These are phyloP conservation scores for Pascua guehoae DNA, from an alignment of 1,284 basidiomycete genomes.

Conservation along the genomic window DNA sequence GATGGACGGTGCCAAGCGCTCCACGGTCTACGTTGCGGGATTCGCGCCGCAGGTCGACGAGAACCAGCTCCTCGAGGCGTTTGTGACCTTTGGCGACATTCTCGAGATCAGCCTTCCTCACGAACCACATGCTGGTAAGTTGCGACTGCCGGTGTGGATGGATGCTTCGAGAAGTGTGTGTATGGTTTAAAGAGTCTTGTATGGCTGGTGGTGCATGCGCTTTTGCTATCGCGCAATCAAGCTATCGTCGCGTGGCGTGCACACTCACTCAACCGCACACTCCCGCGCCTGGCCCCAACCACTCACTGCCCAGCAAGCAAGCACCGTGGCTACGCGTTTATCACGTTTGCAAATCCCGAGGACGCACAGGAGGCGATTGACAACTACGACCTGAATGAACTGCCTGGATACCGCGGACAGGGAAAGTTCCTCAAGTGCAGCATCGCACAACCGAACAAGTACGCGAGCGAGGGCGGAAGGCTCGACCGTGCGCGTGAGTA, in stretches of 20 bases:
- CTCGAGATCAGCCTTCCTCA: constrained; percentile 46
- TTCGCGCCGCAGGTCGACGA: constrained; percentile 40
- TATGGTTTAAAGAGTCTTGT: not conserved
- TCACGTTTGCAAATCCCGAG: constrained; percentile 43
- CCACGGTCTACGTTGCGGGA: constrained; percentile 46
- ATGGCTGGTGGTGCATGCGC: not conserved
- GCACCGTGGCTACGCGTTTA: constrained; percentile 47
- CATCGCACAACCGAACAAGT: constrained; percentile 44
- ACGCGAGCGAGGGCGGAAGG: constrained; percentile 27
- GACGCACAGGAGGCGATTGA: constrained; percentile 51
- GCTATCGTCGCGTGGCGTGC: not conserved
- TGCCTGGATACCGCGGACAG: constrained; percentile 41
- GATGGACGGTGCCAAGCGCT: constrained; percentile 18
- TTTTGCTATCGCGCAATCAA: too few relatives aligned
- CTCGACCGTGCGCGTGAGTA: constrained; percentile 43
- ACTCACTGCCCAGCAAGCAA: constrained; percentile 23
- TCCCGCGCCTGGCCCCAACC: not conserved
- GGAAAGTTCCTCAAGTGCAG: constrained; percentile 47
- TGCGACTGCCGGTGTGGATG: constrained; percentile 2
- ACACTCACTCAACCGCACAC: not conserved
- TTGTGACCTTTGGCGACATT: constrained; percentile 49
- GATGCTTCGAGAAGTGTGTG: not conserved
- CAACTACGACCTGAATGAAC: constrained; percentile 49
- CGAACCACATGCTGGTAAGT: constrained; percentile 42
- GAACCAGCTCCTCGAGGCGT: constrained; percentile 45